Conservation (phyloP, 176 grass and related monocot genomes). For the Eragrostis nindensis region DNA sequence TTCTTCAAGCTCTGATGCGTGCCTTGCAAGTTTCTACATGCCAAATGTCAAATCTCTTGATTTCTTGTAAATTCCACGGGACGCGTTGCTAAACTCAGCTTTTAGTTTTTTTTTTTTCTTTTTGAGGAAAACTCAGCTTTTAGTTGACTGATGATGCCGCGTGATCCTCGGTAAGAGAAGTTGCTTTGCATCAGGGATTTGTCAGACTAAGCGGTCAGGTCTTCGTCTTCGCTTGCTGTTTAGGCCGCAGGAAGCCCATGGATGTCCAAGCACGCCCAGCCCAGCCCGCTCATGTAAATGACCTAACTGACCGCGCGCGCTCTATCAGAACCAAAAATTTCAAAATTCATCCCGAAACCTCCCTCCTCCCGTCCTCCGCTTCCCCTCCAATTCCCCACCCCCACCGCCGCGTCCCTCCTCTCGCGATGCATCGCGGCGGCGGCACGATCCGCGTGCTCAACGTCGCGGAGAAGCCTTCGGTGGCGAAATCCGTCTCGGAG, state of each 20-base stretch:
- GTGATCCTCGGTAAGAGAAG: not conserved
- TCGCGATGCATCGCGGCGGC: constrained; percentile 46
- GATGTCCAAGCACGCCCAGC: too few relatives aligned
- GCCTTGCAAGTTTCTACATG: constrained; percentile 5
- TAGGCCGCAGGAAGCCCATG: too few relatives aligned
- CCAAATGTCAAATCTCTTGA: not conserved
- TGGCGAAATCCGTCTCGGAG: constrained; percentile 85
- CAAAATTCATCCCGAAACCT: constrained; percentile 41
- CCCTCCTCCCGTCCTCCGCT: too few relatives aligned
- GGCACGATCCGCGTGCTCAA: constrained; percentile 74
- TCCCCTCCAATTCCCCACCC: not conserved
- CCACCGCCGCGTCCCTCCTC: not conserved
- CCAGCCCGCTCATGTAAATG: not conserved
- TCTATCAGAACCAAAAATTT: constrained; percentile 27
- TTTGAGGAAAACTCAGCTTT: too few relatives aligned
- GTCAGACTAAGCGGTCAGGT: not conserved
- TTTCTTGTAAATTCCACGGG: not conserved
- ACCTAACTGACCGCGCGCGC: not conserved
- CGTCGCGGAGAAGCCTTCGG: constrained; percentile 96
- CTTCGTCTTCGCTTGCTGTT: too few relatives aligned
- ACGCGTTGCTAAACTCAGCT: not conserved
- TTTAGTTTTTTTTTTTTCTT: too few relatives aligned
- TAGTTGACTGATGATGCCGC: not conserved
- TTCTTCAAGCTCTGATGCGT: not conserved
- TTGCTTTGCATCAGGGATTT: not conserved